phyloP scores from a whole-genome alignment of 2,329 filamentous ascomycete species.

The Erysiphe pulchra region DNA sequence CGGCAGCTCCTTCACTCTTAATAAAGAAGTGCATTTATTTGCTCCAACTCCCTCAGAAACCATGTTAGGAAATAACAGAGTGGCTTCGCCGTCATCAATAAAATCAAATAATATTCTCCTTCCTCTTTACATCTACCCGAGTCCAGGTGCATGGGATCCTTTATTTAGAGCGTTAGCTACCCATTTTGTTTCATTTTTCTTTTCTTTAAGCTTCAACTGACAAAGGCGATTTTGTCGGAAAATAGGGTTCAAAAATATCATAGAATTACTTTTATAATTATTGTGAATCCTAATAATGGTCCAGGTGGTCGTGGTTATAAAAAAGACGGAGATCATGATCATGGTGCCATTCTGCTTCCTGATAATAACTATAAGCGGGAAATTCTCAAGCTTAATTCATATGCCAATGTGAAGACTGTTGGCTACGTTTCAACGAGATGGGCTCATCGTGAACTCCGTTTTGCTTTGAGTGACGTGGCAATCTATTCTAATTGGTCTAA shows the following conservation, averaged over 20 bases:
- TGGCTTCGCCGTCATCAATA: slow-evolving; percentile 1
- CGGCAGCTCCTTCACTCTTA: too few species aligned
- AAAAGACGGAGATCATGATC: too few species aligned
- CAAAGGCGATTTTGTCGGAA: background rate
- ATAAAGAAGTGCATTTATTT: too few species aligned
- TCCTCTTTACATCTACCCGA: slow-evolving; percentile 7
- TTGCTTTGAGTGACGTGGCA: slow-evolving; percentile 16
- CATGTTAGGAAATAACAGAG: background rate
- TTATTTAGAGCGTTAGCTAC: slow-evolving; percentile 3
- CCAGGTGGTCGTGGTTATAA: slow-evolving; percentile 10
- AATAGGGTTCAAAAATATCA: slow-evolving; percentile 4
- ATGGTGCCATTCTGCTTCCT: slow-evolving; percentile 6
- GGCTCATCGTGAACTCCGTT: slow-evolving; percentile 9
- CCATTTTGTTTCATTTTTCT: background rate
- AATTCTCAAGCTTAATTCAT: slow-evolving; percentile 15
- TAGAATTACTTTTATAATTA: slow-evolving; percentile 8
- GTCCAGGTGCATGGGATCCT: slow-evolving; percentile 5
- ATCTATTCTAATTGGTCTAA: slow-evolving; percentile 19
- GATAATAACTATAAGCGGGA: slow-evolving; percentile 14
- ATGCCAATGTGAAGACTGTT: slow-evolving; percentile 16
- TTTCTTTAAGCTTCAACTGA: too few species aligned
- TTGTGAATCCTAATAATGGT: slow-evolving; percentile 12
- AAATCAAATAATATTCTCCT: slow-evolving; percentile 3
- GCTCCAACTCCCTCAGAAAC: too few species aligned
- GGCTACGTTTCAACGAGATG: slow-evolving; percentile 18